These are phyloP conservation scores for Phlebiopsis flavidoalba DNA, from an alignment of 768 basidiomycete genomes.

Conservation along the genomic window DNA sequence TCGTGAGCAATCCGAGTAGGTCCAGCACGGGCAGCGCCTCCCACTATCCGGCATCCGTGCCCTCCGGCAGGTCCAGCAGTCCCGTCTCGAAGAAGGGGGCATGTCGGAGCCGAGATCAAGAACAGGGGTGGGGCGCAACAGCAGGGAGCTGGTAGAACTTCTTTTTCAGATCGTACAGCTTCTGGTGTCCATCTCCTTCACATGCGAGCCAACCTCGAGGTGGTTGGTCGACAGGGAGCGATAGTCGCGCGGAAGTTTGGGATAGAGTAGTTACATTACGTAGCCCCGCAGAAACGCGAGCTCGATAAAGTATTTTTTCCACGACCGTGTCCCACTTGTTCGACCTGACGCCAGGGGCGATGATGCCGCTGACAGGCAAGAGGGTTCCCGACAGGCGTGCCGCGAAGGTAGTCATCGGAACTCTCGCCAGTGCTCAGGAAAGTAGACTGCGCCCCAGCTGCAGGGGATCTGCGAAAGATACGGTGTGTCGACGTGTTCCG, in stretches of 20 bases:
- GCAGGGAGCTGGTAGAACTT: conserved; percentile 62
- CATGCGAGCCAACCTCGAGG: conserved; percentile 79
- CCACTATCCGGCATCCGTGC: conserved; percentile 48
- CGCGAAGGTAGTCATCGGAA: conserved; percentile 75
- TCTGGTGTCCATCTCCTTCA: conserved; percentile 48
- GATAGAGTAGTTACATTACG: conserved; percentile 88
- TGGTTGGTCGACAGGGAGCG: conserved; percentile 86
- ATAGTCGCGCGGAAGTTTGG: conserved; percentile 67
- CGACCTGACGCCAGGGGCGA: conserved; percentile 75
- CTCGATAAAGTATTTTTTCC: conserved; percentile 91
- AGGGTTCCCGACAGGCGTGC: conserved; percentile 56
- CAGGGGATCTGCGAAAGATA: conserved; percentile 87
- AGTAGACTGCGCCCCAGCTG: conserved; percentile 91
- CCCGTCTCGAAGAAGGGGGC: conserved; percentile 16
- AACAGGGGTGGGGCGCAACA: conserved; percentile 46
- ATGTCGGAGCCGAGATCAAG: conserved; percentile 14
- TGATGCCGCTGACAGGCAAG: conserved; percentile 31
- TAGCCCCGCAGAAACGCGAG: conserved; percentile 77
- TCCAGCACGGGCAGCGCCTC: conserved; percentile 63
- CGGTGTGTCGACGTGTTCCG: conserved; percentile 49
- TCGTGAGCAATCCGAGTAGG: conserved; percentile 32
- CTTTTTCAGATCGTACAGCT: conserved; percentile 48
- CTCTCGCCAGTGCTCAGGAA: conserved; percentile 84
- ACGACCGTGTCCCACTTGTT: conserved; percentile 75
- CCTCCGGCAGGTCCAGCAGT: conserved; percentile 58